Conservation (phyloP, 2,329 filamentous ascomycete species). For the Trichothecium roseum region DNA sequence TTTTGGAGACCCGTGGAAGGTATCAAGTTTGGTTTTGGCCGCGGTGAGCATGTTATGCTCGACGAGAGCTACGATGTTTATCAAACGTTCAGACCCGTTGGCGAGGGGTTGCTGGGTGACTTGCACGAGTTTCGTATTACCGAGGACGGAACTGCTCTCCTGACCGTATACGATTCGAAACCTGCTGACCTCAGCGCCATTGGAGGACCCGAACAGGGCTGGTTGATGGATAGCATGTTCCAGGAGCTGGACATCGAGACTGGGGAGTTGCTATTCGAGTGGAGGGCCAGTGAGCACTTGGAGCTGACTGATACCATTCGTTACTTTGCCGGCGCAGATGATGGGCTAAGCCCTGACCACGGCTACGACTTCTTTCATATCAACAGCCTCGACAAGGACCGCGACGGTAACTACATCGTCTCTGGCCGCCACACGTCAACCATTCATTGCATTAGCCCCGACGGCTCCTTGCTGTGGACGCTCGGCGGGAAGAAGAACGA, state of each 20-base stretch:
- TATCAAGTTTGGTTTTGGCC: not conserved
- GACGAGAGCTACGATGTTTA: conserved; percentile 17
- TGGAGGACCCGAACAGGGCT: conserved; percentile 11
- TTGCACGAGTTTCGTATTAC: conserved; percentile 30
- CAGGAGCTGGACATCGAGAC: conserved; percentile 41
- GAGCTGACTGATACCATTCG: conserved; percentile 8
- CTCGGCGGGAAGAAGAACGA: conserved; percentile 36
- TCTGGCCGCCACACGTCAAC: conserved; percentile 38
- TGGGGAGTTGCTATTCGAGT: conserved; percentile 37
- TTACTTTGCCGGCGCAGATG: conserved; percentile 5
- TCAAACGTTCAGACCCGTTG: conserved; percentile 13
- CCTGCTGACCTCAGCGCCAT: conserved; percentile 13
- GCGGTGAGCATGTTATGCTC: conserved; percentile 12
- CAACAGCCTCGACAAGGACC: conserved; percentile 43
- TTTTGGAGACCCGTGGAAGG: conserved; percentile 19
- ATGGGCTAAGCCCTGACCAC: conserved; percentile 6
- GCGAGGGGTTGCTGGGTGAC: conserved; percentile 11
- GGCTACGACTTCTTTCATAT: conserved; percentile 47
- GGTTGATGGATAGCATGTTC: conserved; percentile 23
- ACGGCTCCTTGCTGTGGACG: conserved; percentile 40
- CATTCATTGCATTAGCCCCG: conserved; percentile 34
- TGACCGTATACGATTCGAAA: conserved; percentile 23
- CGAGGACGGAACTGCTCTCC: conserved; percentile 25
- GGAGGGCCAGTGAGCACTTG: conserved; percentile 22
- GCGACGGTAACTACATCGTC: conserved; percentile 41